Base-by-base conservation (phyloP, 345 rosid genomes). In the Cardamine resedifolia region DNA sequence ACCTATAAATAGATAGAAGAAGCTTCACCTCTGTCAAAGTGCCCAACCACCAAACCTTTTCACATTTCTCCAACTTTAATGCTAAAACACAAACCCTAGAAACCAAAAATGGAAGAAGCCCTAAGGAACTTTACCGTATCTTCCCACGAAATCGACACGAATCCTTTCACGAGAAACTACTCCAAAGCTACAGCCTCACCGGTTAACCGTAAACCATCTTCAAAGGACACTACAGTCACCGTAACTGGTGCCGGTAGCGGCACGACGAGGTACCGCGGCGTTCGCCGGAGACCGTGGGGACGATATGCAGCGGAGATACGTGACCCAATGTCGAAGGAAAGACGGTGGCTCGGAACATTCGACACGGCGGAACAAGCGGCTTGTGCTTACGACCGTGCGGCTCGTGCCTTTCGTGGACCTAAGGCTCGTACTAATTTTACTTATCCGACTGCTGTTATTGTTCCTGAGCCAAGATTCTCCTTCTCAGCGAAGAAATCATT, bases 351-450 rank as follows among this genome's bases (percentile, higher is more conserved):
- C 0, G 99, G 99, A 11, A 95, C 98, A n/a, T 95, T 91, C 16
- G 99, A 95, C 81, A 95, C 99, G 4, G 99, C 99, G 0, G 99
- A 95, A 81, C 87, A 95, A 71, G 99, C 99, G 0, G 99, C 99
- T 10, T 86, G 91, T 45, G 99, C 99, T 18, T 91, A 95, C 27
- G 99, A 95, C 81, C 79, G 73, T 14, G 99, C 99, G 1, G 99
- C 99, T 64, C 88, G 96, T 41, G 81, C 90, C 70, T 85, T 91
- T 88, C 96, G 96, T 3, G 98, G 99, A 7, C 51, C 82, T 55
- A 91, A 91, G 77, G 99, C 99, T 33, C 84, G 99, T 14, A 95
- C 98, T 39, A 95, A 95, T 73, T 95, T 95, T 48, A 80, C 82
- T 5, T 91, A 95, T 74, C 88, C 96, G 3, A 49, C 72, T 1